Evolutionary conservation across 2,329 filamentous ascomycete genomes (phyloP).

Genomic region (Seiridium unicorne): DNA sequence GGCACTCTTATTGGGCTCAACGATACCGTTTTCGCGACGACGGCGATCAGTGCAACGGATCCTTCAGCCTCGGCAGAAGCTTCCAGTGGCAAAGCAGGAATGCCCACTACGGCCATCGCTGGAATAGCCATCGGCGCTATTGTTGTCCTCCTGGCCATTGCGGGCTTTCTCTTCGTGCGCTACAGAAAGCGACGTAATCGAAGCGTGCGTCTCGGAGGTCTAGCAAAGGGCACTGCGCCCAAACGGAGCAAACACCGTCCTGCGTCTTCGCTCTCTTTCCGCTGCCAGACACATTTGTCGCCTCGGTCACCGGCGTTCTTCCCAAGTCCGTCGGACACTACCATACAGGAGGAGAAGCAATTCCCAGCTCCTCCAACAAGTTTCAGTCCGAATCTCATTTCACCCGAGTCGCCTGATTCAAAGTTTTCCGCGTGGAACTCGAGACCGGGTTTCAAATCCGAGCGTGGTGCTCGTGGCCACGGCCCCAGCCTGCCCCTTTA

Average conservation of each 20-base stretch:
- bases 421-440: slow-evolving; percentile 7
- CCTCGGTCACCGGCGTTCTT: slow-evolving; percentile 37
- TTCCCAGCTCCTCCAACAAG: slow-evolving; percentile 13
- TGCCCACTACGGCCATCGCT: slow-evolving; percentile 39
- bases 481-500: slow-evolving; percentile 16
- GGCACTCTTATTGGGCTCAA: slow-evolving; percentile 38
- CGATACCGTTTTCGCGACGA: slow-evolving; percentile 42
- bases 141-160: slow-evolving; percentile 33
- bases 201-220: slow-evolving; percentile 23
- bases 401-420: slow-evolving; percentile 12
- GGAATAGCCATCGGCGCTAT: slow-evolving; percentile 41
- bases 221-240: slow-evolving; percentile 13
- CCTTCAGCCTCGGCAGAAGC: slow-evolving; percentile 19
- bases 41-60: slow-evolving; percentile 31
- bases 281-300: slow-evolving; percentile 45
- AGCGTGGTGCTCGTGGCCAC: slow-evolving; percentile 6
- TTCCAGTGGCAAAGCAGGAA: slow-evolving; percentile 12
- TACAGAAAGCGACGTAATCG: slow-evolving; percentile 42
- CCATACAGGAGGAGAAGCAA: slow-evolving; percentile 28
- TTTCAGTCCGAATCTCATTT: slow-evolving; percentile 19
- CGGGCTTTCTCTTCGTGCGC: slow-evolving; percentile 42
- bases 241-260: slow-evolving; percentile 31
- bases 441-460: slow-evolving; percentile 9
- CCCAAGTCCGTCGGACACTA: slow-evolving; percentile 14
- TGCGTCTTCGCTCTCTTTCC: slow-evolving; percentile 49